phyloP scores from a whole-genome alignment of 257 asterid genomes.

The Galeopsis tetrahit region DNA sequence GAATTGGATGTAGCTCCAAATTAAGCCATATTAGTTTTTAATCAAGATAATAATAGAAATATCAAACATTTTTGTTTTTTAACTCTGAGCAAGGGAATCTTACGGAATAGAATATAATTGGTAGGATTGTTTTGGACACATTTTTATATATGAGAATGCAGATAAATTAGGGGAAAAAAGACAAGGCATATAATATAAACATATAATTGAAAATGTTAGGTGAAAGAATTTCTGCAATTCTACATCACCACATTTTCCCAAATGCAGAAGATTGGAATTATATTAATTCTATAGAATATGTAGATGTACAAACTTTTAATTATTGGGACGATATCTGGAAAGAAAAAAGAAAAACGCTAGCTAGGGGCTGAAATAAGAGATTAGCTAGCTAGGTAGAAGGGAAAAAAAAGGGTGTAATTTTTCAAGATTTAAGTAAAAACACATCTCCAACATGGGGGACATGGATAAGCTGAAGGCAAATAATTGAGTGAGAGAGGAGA shows the following conservation, averaged over 20 bases:
- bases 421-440: not conserved
- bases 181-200: constrained; percentile 33
- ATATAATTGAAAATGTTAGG: constrained; percentile 49
- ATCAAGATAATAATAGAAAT: constrained; percentile 23
- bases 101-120: constrained; percentile 40
- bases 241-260: constrained; percentile 27
- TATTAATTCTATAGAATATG: too few relatives aligned
- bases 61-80: constrained; percentile 37
- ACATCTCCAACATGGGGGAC: constrained; percentile 31
- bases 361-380: not conserved
- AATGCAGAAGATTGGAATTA: constrained; percentile 11
- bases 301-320: too few relatives aligned
- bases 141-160: constrained; percentile 28
- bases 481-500: constrained; percentile 40
- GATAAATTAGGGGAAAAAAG: constrained; percentile 34
- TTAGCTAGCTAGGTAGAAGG: not conserved
- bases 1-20: not conserved
- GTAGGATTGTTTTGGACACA: constrained; percentile 35
- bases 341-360: too few relatives aligned
- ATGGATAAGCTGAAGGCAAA: constrained; percentile 29
- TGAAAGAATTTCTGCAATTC: constrained; percentile 41
- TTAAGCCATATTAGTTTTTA: not conserved
- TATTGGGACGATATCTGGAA: too few relatives aligned
- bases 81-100: constrained; percentile 44
- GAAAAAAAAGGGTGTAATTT: not conserved